Conservation (phyloP, 371 early-diverging fungal genomes). For the Smittium culicis region DNA sequence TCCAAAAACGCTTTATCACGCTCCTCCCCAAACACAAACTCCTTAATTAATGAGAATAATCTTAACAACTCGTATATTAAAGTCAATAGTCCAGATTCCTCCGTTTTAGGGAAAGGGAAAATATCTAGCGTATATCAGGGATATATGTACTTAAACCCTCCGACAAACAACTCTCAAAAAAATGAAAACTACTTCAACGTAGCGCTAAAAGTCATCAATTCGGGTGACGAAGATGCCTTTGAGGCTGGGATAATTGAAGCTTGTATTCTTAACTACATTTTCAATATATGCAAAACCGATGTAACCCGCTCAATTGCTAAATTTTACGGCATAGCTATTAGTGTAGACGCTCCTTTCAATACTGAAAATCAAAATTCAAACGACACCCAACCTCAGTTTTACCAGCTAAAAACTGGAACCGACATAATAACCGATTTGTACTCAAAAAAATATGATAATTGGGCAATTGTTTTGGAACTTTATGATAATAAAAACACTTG, state of each 20-base stretch:
- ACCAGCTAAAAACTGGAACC: conserved; percentile 11
- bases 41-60: too few relatives aligned
- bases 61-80: neutral
- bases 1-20: too few relatives aligned
- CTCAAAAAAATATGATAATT: neutral
- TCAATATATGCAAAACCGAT: neutral
- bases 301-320: neutral
- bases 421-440: conserved; percentile 4
- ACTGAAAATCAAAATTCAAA: neutral
- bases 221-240: conserved; percentile 25
- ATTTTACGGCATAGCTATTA: conserved; percentile 3
- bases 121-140: neutral
- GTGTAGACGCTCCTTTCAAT: neutral
- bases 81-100: neutral
- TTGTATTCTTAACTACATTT: conserved; percentile 18
- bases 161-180: too few relatives aligned
- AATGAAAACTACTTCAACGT: neutral
- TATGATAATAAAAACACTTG: conserved; percentile 46
- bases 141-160: too few relatives aligned
- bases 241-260: conserved; percentile 31
- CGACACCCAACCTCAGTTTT: conserved; percentile 1
- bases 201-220: conserved; percentile 27
- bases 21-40: too few relatives aligned
- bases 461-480: conserved; percentile 49
- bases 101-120: neutral